phyloP scores from a whole-genome alignment of 148 eudicot species.

The Persicaria tinctoria region DNA sequence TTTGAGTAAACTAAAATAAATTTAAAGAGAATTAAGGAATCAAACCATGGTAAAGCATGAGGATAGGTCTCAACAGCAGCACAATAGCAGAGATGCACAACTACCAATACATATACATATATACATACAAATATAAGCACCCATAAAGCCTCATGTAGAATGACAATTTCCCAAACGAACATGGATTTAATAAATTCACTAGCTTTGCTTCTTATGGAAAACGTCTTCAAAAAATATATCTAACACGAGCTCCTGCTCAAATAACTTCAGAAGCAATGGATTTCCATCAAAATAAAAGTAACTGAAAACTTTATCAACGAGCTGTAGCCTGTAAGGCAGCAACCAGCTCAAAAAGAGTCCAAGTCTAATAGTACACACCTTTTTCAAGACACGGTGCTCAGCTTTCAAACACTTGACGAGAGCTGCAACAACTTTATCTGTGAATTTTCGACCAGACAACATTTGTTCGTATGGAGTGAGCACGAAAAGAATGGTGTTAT shows the following conservation, averaged over 20 bases:
- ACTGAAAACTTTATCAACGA: background rate
- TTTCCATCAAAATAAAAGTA: background rate
- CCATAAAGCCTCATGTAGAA: constrained; percentile 86
- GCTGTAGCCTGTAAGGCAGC: background rate
- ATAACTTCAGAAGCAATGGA: background rate
- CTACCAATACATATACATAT: no score
- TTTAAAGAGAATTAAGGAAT: no score
- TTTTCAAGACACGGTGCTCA: constrained; percentile 92
- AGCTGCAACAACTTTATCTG: constrained; percentile 61
- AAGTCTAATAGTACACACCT: constrained; percentile 33
- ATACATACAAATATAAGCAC: constrained; percentile 28
- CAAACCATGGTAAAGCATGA: no score
- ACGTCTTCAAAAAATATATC: background rate
- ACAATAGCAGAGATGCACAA: no score
- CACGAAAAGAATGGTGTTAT: background rate
- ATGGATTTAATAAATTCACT: background rate
- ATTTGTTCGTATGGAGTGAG: background rate
- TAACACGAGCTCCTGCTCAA: background rate
- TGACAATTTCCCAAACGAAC: background rate
- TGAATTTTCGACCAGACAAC: background rate
- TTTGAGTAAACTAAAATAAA: no score
- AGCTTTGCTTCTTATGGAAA: background rate
- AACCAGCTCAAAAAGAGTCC: background rate
- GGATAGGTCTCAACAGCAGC: no score
- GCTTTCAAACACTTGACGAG: constrained; percentile 67